Evolutionary conservation across 176 grass and related monocot genomes (phyloP).

Genomic region (Elymus sibiricus): DNA sequence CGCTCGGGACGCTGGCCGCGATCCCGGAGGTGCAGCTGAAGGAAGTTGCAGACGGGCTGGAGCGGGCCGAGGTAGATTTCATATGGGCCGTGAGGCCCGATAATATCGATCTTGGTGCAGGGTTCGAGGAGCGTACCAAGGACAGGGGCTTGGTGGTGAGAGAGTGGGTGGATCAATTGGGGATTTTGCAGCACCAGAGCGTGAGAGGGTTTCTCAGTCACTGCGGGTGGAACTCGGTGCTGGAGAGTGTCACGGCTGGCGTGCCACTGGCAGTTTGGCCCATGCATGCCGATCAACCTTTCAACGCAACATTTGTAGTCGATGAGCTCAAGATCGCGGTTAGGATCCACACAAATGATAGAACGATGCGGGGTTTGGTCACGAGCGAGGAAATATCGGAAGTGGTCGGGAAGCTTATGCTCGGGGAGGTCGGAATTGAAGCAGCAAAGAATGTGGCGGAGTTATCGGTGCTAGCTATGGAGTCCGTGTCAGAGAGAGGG

Average conservation of each 20-base stretch:
- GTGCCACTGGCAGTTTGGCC: conserved; percentile 62
- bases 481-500: conserved; percentile 31
- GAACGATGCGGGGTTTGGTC: conserved; percentile 36
- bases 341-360: conserved; percentile 31
- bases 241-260: conserved; percentile 32
- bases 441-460: not conserved
- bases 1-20: conserved; percentile 39
- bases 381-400: conserved; percentile 31
- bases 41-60: conserved; percentile 37
- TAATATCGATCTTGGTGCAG: not conserved
- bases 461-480: not conserved
- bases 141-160: conserved; percentile 38
- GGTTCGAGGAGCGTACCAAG: conserved; percentile 36
- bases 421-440: conserved; percentile 15
- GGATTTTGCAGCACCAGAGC: conserved; percentile 31
- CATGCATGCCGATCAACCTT: conserved; percentile 48
- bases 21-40: conserved; percentile 38
- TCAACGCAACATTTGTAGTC: conserved; percentile 42
- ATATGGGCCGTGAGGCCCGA: conserved; percentile 45
- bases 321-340: conserved; percentile 56
- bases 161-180: conserved; percentile 59
- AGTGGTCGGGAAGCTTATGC: conserved; percentile 25
- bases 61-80: conserved; percentile 40
- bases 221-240: conserved; percentile 78
- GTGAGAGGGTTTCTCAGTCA: conserved; percentile 58